phyloP scores from a whole-genome alignment of 495 filamentous ascomycete species.

The Amphirosellinia nigrospora region DNA sequence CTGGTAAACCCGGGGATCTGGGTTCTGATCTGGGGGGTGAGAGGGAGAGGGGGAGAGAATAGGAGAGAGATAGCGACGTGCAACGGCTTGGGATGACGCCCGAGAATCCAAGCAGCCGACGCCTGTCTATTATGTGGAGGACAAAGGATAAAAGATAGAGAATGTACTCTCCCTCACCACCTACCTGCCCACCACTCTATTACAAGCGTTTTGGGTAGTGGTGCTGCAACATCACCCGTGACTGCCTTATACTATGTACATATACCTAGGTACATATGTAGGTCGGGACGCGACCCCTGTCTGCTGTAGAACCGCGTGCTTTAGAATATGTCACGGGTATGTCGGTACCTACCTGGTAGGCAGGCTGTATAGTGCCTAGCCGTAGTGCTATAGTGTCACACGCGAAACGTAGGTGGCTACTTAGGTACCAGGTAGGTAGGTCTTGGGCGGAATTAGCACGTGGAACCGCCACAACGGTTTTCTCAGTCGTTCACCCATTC shows the following conservation, averaged over 20 bases:
- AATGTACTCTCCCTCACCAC: not conserved
- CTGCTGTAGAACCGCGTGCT: too few species aligned
- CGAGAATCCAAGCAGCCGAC: not conserved
- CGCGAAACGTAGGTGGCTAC: slow-evolving; percentile 6
- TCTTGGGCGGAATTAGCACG: not conserved
- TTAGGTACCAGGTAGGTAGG: too few species aligned
- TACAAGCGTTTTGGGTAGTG: not conserved
- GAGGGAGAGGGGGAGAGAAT: too few species aligned
- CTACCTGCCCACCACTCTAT: not conserved
- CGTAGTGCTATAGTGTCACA: too few species aligned
- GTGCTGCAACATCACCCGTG: not conserved
- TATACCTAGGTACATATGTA: not conserved
- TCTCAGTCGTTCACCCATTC: not conserved
- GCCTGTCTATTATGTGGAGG: not conserved
- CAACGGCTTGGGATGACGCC: not conserved
- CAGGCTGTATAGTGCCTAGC: too few species aligned
- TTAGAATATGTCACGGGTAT: too few species aligned
- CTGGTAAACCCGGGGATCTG: not conserved
- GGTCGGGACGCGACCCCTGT: too few species aligned
- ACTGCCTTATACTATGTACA: too few species aligned
- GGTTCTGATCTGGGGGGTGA: too few species aligned
- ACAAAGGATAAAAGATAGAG: not conserved
- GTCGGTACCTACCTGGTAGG: too few species aligned
- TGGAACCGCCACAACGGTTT: not conserved
- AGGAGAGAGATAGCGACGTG: too few species aligned